phyloP scores from a whole-genome alignment of 305 asterid species.

The Withania somnifera region DNA sequence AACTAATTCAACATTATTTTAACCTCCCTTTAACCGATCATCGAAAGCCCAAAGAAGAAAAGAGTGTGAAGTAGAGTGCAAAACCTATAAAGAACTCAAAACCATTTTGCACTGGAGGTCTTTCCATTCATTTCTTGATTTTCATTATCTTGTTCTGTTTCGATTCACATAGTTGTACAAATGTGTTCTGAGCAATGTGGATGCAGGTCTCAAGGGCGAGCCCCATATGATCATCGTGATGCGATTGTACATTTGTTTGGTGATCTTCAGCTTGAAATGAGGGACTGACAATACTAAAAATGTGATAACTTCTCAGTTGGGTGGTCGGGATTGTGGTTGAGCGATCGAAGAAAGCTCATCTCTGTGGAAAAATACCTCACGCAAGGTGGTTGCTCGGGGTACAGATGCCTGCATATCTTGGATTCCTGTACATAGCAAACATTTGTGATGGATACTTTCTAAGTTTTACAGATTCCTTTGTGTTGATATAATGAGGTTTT shows the following conservation, averaged over 20 bases:
- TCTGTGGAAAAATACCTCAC: not conserved
- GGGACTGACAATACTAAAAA: not conserved
- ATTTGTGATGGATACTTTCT: not conserved
- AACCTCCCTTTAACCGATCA: not conserved
- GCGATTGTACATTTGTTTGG: not conserved
- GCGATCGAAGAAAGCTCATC: not conserved
- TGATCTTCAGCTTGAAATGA: not conserved
- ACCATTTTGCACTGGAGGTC: not conserved
- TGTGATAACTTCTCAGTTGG: not conserved
- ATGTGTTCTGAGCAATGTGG: not conserved
- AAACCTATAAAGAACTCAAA: not conserved
- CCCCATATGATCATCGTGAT: constrained; percentile 39
- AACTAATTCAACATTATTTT: not conserved
- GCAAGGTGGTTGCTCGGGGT: not conserved
- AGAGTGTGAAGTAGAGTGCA: not conserved
- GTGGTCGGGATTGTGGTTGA: not conserved
- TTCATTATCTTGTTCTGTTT: not conserved
- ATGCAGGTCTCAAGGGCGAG: constrained; percentile 85
- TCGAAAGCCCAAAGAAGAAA: not conserved
- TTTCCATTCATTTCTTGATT: not conserved
- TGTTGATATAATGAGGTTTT: not conserved
- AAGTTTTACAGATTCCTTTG: not conserved
- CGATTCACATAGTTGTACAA: not conserved
- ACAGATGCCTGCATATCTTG: not conserved
- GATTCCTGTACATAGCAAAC: constrained; percentile 9